phyloP scores from a whole-genome alignment of 805 yeast species.

The Lipomyces chichibuensis region DNA sequence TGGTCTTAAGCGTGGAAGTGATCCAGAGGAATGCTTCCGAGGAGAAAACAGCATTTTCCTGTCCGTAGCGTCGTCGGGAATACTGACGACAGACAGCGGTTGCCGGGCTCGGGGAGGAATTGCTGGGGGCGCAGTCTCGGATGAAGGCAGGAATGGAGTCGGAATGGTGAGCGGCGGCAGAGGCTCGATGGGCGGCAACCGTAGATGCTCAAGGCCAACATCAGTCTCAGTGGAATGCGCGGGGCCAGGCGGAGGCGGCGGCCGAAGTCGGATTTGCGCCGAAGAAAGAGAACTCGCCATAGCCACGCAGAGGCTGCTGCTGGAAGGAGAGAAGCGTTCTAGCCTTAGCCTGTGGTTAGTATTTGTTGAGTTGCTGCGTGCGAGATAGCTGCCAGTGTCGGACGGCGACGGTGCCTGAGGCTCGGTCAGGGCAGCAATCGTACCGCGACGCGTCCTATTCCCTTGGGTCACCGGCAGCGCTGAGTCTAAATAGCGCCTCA shows the following conservation, averaged over 20 bases:
- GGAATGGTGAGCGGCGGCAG: constrained; percentile 19
- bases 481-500: background rate
- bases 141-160: background rate
- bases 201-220: background rate
- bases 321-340: background rate
- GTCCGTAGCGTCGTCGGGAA: background rate
- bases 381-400: background rate
- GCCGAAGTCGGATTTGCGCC: background rate
- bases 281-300: constrained; percentile 1
- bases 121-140: constrained; percentile 3
- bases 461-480: background rate
- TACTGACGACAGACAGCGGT: constrained; percentile 1
- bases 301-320: background rate
- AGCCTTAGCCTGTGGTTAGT: background rate
- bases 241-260: background rate
- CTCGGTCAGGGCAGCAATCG: background rate
- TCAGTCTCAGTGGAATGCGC: background rate
- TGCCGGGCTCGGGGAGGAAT: constrained; percentile 11
- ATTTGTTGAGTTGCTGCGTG: background rate
- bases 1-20: background rate
- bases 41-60: background rate
- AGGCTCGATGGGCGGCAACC: constrained; percentile 20
- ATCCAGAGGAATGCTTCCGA: background rate
- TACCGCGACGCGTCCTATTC: background rate
- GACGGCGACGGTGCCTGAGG: background rate